Conservation (phyloP, 192 early-diverging fungal species). For the Neocallimastix lanati region DNA sequence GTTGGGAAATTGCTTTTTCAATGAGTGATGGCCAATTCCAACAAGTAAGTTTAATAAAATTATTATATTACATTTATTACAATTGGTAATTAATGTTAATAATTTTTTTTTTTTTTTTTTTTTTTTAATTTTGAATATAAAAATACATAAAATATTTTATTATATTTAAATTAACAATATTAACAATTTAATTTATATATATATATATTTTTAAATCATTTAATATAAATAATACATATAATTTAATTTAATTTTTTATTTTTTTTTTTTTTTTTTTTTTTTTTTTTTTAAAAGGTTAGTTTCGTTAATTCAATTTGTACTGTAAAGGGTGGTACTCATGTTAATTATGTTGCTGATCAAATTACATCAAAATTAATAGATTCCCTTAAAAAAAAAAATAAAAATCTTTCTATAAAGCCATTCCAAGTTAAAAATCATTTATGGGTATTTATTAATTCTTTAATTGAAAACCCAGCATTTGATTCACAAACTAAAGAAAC, state of each 20-base stretch:
- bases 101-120: no score
- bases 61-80: no score
- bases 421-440: constrained; percentile 76
- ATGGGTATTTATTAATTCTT: constrained; percentile 78
- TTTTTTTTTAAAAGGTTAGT: constrained; percentile 24
- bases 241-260: no score
- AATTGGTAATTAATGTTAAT: no score
- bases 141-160: no score
- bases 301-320: constrained; percentile 98
- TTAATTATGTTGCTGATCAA: constrained; percentile 64
- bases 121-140: no score
- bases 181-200: neutral
- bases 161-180: no score
- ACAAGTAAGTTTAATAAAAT: no score
- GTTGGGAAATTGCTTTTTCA: constrained; percentile 88
- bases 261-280: neutral
- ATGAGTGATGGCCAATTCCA: constrained; percentile 90
- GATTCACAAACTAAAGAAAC: constrained; percentile 96
- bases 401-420: constrained; percentile 44
- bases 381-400: constrained; percentile 53
- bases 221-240: no score
- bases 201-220: no score
- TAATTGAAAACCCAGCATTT: constrained; percentile 87
- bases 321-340: constrained; percentile 79
- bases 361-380: constrained; percentile 49